Evolutionary conservation across 306 rosid genomes (phyloP).

Genomic region (Dalbergia cultrata): DNA sequence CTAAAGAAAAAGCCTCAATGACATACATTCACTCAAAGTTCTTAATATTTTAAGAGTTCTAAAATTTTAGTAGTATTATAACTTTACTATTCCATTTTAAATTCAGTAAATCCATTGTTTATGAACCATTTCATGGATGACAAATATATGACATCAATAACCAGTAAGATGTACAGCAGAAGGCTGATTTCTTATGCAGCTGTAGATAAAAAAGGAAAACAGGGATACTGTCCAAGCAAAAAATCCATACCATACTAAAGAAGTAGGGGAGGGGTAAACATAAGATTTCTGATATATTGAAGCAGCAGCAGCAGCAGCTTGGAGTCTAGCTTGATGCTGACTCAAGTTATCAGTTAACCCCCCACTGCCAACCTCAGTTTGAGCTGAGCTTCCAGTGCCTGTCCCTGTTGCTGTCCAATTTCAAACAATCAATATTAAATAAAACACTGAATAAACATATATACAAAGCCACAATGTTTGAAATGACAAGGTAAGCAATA

Average conservation of each 20-base stretch:
- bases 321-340: conserved; percentile 88
- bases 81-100: neutral
- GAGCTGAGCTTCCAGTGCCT: conserved; percentile 61
- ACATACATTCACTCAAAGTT: conserved; percentile 1
- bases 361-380: conserved; percentile 63
- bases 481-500: conserved; percentile 31
- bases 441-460: conserved; percentile 14
- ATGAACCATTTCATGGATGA: neutral
- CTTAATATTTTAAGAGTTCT: neutral
- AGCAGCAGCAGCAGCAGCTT: conserved; percentile 94
- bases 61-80: neutral
- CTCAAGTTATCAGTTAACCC: conserved; percentile 63
- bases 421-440: conserved; percentile 34
- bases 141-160: conserved; percentile 15
- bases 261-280: conserved; percentile 67
- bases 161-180: conserved; percentile 14
- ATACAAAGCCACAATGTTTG: conserved; percentile 34
- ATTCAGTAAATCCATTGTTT: neutral
- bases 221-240: conserved; percentile 23
- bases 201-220: neutral
- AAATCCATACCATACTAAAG: conserved; percentile 74
- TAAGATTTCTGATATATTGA: conserved; percentile 89
- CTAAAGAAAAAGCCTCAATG: neutral
- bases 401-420: conserved; percentile 60
- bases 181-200: conserved; percentile 19